These are phyloP conservation scores for Groenewaldozyma tartarivorans DNA, from an alignment of 805 yeast species.

Conservation along the genomic window DNA sequence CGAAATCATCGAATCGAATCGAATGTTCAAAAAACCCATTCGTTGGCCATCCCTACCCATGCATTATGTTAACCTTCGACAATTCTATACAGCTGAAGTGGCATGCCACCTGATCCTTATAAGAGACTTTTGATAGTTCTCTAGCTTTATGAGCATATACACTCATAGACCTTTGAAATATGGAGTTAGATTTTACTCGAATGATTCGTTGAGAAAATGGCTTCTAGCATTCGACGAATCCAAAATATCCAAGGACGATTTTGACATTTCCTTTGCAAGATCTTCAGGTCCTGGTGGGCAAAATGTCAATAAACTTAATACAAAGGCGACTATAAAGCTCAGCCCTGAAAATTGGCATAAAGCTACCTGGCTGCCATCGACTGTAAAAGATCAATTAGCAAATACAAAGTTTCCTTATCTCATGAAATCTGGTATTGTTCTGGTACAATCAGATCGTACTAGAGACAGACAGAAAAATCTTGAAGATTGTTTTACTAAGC, in stretches of 20 bases:
- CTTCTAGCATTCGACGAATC: conserved; percentile 24
- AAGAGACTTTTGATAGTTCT: too few relatives aligned
- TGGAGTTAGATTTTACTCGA: too few relatives aligned
- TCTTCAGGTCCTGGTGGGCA: conserved; percentile 87
- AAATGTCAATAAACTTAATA: conserved; percentile 61
- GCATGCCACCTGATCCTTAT: too few relatives aligned
- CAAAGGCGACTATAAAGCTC: conserved; percentile 56
- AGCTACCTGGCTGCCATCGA: conserved; percentile 52
- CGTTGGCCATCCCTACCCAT: too few relatives aligned
- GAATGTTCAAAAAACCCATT: too few relatives aligned
- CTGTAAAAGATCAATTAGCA: conserved; percentile 35
- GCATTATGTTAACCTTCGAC: too few relatives aligned
- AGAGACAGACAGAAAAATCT: conserved; percentile 52
- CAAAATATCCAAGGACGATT: conserved; percentile 37
- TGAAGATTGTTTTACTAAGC: conserved; percentile 49
- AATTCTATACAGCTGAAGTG: too few relatives aligned
- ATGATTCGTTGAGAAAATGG: conserved; percentile 31
- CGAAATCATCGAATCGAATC: too few relatives aligned
- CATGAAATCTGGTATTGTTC: conserved; percentile 44
- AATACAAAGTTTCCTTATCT: conserved; percentile 37
- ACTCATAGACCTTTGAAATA: too few relatives aligned
- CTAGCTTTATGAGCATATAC: too few relatives aligned
- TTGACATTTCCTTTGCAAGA: conserved; percentile 41
- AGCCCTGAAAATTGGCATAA: conserved; percentile 34
- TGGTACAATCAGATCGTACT: conserved; percentile 51